Base-by-base conservation (phyloP, 2,329 filamentous ascomycete species). In the Exophiala aquamarina region DNA sequence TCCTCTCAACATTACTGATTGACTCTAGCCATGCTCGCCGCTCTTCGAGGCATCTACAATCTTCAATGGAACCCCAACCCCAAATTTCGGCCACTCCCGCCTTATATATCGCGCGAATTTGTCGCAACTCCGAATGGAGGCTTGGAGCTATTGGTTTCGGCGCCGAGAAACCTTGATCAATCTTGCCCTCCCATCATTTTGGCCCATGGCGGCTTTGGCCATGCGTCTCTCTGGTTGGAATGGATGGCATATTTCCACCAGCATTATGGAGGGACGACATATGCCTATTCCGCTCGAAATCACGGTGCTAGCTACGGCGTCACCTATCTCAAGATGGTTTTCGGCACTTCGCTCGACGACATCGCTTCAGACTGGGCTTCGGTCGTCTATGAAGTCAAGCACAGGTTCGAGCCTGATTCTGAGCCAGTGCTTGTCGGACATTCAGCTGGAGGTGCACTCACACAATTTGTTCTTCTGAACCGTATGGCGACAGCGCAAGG, bases 201-300 rank as follows among this genome's bases (percentile, higher is more conserved):
- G 61, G 65, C 71, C 26, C 77, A 81, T 52, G 77, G 77, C 31
- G 76, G 76, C 39, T 78, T 79, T 66, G 77, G 76, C 32, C 68
- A 67, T 44, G 78, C 77, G 6, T 72, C 70, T 59, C 69, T 78
- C 15, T 81, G 76, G 74, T 64, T 72, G 7, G 67, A 72, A 34
- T 81, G 76, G 55, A 73, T 81, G 68, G 64, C 63, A 18, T 76
- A 67, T 55, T 71, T 80, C 44, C 65, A 73, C 3, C 61, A 61
- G 18, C 70, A 72, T 11, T 68, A 76, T 26, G 33, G 32, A 31
- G 45, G 44, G 49, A 66, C 72, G 1, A 75, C 73, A 59, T 81
- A 79, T 55, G 75, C 78, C 9, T 54, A 79, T 26, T 78, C 73
- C 6, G 66, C 74, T 29, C 71, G 78, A 4, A 76, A 76, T 2